phyloP scores from a whole-genome alignment of 2,329 filamentous ascomycete species.

The Cladosporium sp. region DNA sequence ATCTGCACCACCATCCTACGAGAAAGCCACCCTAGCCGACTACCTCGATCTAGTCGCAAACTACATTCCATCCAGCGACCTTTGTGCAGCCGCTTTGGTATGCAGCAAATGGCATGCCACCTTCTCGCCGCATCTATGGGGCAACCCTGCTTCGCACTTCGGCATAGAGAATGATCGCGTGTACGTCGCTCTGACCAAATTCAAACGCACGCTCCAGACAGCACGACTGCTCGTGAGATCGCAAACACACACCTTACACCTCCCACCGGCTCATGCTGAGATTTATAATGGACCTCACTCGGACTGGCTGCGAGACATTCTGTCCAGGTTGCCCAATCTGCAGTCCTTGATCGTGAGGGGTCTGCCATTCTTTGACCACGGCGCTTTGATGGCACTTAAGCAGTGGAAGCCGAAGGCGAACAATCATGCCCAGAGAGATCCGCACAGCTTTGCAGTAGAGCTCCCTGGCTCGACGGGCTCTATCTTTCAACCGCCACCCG shows the following conservation, averaged over 20 bases:
- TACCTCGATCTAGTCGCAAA: constrained; percentile 58
- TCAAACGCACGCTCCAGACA: constrained; percentile 58
- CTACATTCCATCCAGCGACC: constrained; percentile 58
- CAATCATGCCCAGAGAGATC: constrained; percentile 25
- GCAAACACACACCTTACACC: constrained; percentile 62
- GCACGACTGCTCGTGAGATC: constrained; percentile 55
- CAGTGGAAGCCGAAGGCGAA: constrained; percentile 37
- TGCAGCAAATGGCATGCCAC: constrained; percentile 59
- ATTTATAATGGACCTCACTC: constrained; percentile 61
- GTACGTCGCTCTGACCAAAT: constrained; percentile 62
- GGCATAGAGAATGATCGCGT: constrained; percentile 62
- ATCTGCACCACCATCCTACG: constrained; percentile 61
- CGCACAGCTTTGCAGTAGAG: constrained; percentile 28
- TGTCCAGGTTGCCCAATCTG: constrained; percentile 59
- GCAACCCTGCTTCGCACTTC: constrained; percentile 64
- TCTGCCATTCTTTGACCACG: constrained; percentile 64
- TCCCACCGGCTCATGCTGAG: constrained; percentile 62
- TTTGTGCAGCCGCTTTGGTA: constrained; percentile 59
- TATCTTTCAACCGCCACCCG: constrained; percentile 25
- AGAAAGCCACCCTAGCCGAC: constrained; percentile 57
- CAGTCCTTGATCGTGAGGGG: constrained; percentile 62
- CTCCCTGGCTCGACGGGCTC: constrained; percentile 38
- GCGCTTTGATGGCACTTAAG: constrained; percentile 48
- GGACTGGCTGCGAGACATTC: constrained; percentile 61
- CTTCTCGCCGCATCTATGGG: constrained; percentile 64